Conservation (phyloP, 2,329 filamentous ascomycete species). For the Microcyclospora pomicola region DNA sequence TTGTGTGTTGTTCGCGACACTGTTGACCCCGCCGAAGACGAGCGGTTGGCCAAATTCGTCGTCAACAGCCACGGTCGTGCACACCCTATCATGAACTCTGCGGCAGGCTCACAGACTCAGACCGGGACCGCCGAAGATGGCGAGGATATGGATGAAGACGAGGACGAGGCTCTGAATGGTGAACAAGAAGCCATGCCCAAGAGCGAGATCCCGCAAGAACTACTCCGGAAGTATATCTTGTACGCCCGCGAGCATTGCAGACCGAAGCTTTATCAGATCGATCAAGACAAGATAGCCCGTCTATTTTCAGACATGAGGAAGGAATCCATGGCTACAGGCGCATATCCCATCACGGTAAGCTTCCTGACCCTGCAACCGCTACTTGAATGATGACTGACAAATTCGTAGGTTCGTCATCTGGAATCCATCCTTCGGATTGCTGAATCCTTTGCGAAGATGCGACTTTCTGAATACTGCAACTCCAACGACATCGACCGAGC, state of each 20-base stretch:
- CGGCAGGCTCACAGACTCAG: constrained; percentile 16
- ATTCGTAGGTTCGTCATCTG: constrained; percentile 70
- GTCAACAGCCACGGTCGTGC: constrained; percentile 87
- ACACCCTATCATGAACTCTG: constrained; percentile 46
- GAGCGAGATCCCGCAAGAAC: constrained; percentile 74
- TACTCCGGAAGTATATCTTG: constrained; percentile 90
- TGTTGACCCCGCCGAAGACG: constrained; percentile 82
- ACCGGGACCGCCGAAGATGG: constrained; percentile 36
- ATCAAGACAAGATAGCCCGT: constrained; percentile 89
- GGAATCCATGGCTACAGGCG: constrained; percentile 83
- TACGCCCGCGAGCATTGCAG: constrained; percentile 81
- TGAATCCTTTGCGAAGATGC: constrained; percentile 94
- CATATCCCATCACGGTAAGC: constrained; percentile 93
- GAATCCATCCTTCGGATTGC: constrained; percentile 95
- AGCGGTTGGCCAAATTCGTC: constrained; percentile 85
- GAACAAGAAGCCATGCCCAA: constrained; percentile 30
- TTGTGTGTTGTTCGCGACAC: constrained; percentile 92
- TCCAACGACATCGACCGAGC: constrained; percentile 87
- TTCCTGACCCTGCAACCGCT: constrained; percentile 9
- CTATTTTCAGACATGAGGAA: constrained; percentile 93
- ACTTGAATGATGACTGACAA: constrained; percentile 3
- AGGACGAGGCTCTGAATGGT: constrained; percentile 30
- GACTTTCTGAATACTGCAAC: constrained; percentile 88
- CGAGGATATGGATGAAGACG: constrained; percentile 47
- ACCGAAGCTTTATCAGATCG: constrained; percentile 92